A percentile compares a stretch with the other conserved stretches of the same genome.
These are phyloP conservation scores for Poa pratensis DNA, from an alignment of 176 grass and related monocot species.

Conservation along the genomic window DNA sequence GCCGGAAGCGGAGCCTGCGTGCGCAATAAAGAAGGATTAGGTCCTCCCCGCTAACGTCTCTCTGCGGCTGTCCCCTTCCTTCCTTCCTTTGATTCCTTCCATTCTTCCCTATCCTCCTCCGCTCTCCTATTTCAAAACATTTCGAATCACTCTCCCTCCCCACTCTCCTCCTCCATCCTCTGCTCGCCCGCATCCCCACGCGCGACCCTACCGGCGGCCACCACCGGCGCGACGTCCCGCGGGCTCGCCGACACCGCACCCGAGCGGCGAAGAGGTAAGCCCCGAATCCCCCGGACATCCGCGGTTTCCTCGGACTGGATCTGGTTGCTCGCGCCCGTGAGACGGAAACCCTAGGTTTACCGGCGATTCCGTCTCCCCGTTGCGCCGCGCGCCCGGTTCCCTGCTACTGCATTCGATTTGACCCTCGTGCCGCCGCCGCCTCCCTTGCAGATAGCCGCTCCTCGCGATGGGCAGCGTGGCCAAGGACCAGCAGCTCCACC, in stretches of 20 bases:
- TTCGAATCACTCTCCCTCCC: constrained; percentile 43
- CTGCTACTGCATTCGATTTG: constrained; percentile 13
- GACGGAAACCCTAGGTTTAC: constrained; percentile 33
- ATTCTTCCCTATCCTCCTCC: constrained; percentile 20
- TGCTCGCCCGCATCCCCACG: not conserved
- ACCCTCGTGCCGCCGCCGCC: constrained; percentile 6
- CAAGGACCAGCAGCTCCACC: constrained; percentile 64
- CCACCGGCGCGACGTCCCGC: not conserved
- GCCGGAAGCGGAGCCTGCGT: not conserved
- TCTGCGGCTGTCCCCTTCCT: constrained; percentile 24
- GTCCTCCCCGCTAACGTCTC: constrained; percentile 35
- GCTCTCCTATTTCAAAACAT: constrained; percentile 55
- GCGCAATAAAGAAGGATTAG: not conserved
- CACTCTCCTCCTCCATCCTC: not conserved
- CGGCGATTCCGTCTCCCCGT: not conserved
- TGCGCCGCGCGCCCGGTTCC: not conserved
- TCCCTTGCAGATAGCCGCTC: constrained; percentile 34
- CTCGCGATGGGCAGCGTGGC: constrained; percentile 52
- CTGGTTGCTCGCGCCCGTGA: not conserved
- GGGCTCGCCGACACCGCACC: constrained; percentile 24
- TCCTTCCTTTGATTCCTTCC: not conserved
- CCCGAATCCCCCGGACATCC: not conserved
- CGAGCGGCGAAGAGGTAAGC: constrained; percentile 41
- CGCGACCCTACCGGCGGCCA: not conserved
- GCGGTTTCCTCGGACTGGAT: constrained; percentile 38